These are phyloP conservation scores for Candida dajiaensis DNA, from an alignment of 805 yeast species.

Conservation along the genomic window DNA sequence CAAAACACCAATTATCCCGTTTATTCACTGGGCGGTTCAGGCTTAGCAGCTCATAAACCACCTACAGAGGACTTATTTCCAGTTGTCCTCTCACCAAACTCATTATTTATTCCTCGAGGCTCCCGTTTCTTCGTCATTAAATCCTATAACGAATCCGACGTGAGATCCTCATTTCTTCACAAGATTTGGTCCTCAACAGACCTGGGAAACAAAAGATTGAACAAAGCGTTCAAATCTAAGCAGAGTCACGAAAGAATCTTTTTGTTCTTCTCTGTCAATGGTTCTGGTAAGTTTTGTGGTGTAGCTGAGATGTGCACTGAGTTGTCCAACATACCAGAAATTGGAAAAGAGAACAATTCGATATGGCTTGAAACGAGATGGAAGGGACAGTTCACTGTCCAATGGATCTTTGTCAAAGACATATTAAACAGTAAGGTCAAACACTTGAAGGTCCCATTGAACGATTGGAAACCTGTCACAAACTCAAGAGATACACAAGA, in stretches of 20 bases:
- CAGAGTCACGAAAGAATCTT: constrained; percentile 30
- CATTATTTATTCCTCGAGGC: constrained; percentile 23
- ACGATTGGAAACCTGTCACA: constrained; percentile 47
- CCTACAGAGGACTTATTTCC: constrained; percentile 1
- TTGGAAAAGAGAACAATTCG: constrained; percentile 18
- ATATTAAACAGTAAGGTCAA: constrained; percentile 43
- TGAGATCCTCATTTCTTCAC: constrained; percentile 41
- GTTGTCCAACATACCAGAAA: constrained; percentile 28
- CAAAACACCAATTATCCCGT: background rate
- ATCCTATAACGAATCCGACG: constrained; percentile 43
- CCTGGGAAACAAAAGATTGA: constrained; percentile 47
- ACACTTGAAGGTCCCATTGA: constrained; percentile 37
- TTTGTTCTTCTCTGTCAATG: constrained; percentile 53
- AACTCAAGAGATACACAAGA: constrained; percentile 60
- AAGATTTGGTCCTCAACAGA: constrained; percentile 57
- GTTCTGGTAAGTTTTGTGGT: constrained; percentile 53
- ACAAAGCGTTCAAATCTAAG: constrained; percentile 31
- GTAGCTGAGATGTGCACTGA: constrained; percentile 42
- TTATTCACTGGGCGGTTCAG: background rate
- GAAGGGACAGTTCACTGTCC: constrained; percentile 47
- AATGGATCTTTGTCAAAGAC: constrained; percentile 48
- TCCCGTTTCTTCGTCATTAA: constrained; percentile 48
- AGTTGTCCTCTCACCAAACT: constrained; percentile 6
- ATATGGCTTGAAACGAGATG: constrained; percentile 47
- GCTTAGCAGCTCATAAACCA: background rate